Evolutionary conservation across 2,329 filamentous ascomycete species (phyloP).

Genomic region (Alternaria sp.): DNA sequence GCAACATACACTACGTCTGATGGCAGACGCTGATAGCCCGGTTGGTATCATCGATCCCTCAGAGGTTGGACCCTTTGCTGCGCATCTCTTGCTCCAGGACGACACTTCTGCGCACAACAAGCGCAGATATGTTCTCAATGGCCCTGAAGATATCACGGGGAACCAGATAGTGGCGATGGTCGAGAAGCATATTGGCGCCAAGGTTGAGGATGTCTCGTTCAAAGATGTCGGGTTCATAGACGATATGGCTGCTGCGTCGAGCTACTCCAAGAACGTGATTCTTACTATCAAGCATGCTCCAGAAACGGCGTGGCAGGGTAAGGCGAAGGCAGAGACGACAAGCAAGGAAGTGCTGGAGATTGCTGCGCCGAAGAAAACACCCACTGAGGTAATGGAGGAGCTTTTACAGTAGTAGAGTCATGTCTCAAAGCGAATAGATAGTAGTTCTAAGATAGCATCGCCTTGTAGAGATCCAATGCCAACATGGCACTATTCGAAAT

Average conservation of each 20-base stretch:
- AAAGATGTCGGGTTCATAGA: conserved; percentile 22
- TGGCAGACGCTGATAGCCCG: background rate
- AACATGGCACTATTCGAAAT: background rate
- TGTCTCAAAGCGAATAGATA: background rate
- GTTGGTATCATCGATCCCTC: conserved; percentile 25
- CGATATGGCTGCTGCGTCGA: conserved; percentile 13
- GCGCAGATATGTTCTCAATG: conserved; percentile 25
- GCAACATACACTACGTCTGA: conserved; percentile 15
- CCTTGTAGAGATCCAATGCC: background rate
- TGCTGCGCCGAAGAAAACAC: conserved; percentile 17
- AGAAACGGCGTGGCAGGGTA: conserved; percentile 17
- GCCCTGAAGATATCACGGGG: conserved; percentile 25
- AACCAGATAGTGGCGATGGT: conserved; percentile 22
- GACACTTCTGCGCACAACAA: conserved; percentile 22
- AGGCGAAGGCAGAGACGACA: conserved; percentile 19
- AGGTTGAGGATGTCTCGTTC: conserved; percentile 22
- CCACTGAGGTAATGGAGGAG: background rate
- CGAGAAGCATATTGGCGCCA: conserved; percentile 20
- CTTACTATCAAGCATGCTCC: conserved; percentile 16
- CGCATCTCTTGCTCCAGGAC: conserved; percentile 19
- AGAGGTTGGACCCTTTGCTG: conserved; percentile 27
- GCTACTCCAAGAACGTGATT: conserved; percentile 23
- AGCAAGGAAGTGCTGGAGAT: conserved; percentile 28
- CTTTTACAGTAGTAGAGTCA: background rate
- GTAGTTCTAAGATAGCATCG: background rate